A percentile compares a stretch with the other conserved stretches of the same genome.
Evolutionary conservation across 805 yeast species (phyloP).

Genomic region (Sungouiozyma ichnusensis): DNA sequence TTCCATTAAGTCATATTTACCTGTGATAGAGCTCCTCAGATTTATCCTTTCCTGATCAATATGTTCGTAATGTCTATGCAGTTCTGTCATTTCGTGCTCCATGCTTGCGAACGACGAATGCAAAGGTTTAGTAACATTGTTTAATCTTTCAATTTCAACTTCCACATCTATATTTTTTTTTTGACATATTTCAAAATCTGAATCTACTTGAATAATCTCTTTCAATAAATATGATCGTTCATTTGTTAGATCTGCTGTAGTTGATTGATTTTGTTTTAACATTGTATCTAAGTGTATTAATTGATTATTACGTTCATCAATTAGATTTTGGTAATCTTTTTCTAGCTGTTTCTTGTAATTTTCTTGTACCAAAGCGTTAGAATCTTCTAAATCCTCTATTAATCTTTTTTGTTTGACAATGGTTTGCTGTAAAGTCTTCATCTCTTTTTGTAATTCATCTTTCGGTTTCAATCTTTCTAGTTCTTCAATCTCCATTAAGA

Average conservation of each 20-base stretch:
- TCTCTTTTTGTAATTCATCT: constrained; percentile 12
- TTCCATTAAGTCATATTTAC: constrained; percentile 6
- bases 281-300: not conserved
- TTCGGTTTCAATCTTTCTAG: constrained; percentile 17
- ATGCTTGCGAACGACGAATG: not conserved
- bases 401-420: constrained; percentile 6
- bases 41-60: not conserved
- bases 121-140: not conserved
- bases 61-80: not conserved
- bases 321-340: constrained; percentile 1
- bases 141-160: constrained; percentile 8
- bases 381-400: constrained; percentile 6
- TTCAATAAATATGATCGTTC: not conserved
- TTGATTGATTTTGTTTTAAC: not conserved
- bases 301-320: constrained; percentile 1
- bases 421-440: constrained; percentile 9
- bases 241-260: not conserved
- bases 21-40: not conserved
- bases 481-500: constrained; percentile 14
- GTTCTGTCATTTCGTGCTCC: not conserved
- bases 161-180: constrained; percentile 7
- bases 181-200: constrained; percentile 9
- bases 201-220: not conserved
- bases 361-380: constrained; percentile 2
- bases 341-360: constrained; percentile 4